Evolutionary conservation across 2,329 filamentous ascomycete species (phyloP), one percentile per base, ranked within the genome.

Genomic region (Thelonectria rubi): DNA sequence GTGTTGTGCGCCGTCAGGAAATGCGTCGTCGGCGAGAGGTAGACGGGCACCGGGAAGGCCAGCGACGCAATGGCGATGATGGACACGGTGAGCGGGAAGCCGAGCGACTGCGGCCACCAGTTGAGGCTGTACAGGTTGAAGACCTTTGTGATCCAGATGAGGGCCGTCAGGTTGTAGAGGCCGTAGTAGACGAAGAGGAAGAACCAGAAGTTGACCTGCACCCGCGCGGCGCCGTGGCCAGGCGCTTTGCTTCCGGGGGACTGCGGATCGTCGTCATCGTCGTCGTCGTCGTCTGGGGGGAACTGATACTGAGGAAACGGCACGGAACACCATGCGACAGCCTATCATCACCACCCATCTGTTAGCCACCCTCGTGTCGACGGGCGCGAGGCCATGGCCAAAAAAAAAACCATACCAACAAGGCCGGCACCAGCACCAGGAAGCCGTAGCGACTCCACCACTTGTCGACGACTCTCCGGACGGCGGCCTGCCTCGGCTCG

Each of bases 61-160:
- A 89, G 79, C 11, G 87, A 88, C n/a, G 88, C 67, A 14, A 85
- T 76, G 47, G 85, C 86, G 63, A 90, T 88, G 42, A 87, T 75
- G 5, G 84, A 83, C 52, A 90, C 80, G 15, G 88, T 90, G n/a
- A 86, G 67, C 0, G 87, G 86, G 63, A 90, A 90, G 1, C 88
- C 88, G 7, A 90, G 77, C 7, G 83, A 83, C 58, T 85, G 79
- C 8, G 88, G 88, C 88, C 88, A 91, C 88, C 88, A 91, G 76
- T 91, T 91, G 58, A 91, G 78, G 63, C 84, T 87, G 79, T 91
- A 91, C 20, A 91, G 80, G 69, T 91, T 91, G 74, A 91, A 91
- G 5, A 90, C 83, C 71, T 90, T 90, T 49, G 88, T 91, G 72
- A 91, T 89, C 87, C 88, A 91, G 63, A 89, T 84, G 67, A 91